Base-by-base conservation (phyloP, 768 basidiomycete genomes). In the Panellus pusillus region DNA sequence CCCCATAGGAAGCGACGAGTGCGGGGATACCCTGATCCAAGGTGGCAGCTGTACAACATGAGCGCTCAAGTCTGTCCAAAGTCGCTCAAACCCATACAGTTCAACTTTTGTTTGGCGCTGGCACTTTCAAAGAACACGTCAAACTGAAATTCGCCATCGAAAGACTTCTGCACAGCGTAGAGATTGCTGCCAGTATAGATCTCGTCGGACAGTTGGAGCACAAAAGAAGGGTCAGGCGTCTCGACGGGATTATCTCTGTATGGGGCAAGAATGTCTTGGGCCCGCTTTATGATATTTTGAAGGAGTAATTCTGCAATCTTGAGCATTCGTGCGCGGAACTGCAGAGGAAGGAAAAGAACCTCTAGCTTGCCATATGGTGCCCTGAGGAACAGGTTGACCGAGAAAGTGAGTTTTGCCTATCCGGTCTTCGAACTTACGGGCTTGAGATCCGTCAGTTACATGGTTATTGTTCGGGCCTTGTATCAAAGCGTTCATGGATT, bases 81-180 rank as follows among this genome's bases (percentile, higher is more conserved):
- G n/a, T 28, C 13, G n/a, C 15, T 20, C 51, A 31, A 9, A 48
- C 11, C 51, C 20, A 20, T 59, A 94, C 93, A 70, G 58, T 76
- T 82, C 17, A 94, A 70, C 54, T 79, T 80, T 54, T 83, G 80
- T 54, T 80, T 80, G 12, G 79, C 75, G 62, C 86, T 91, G 27
- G 70, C 82, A 52, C 88, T 87, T 61, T 97, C 92, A 64, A 86
- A 97, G 68, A 87, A 84, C 14, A 98, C 79, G 62, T 98, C 96
- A 65, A 95, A 93, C 53, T 89, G 82, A 72, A 96, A 98, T 27
- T 80, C 75, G 1, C 91, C 93, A 11, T 91, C 86, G 56, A 89
- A 93, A 5, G 76, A 75, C 66, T 93, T 95, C 68, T 98, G 95
- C 43, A 95, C 79, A 11, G 89, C 93, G 64, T 79, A 93, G 24